Conservation (phyloP, 2,329 filamentous ascomycete genomes). For the Verticillium dahliae region DNA sequence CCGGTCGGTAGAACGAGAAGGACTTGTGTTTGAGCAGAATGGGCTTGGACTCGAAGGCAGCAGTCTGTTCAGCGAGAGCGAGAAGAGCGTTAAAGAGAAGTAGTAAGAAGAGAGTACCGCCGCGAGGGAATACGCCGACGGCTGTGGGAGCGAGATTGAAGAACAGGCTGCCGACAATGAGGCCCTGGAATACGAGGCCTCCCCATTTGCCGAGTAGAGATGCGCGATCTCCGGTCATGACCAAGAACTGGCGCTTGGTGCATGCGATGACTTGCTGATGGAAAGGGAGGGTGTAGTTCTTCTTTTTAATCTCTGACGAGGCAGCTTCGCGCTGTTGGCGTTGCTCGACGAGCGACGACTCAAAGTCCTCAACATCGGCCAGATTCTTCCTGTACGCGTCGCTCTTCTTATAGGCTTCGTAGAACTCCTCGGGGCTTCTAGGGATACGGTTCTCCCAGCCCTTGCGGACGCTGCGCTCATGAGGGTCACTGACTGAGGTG, state of each 20-base stretch:
- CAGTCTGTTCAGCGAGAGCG: conserved; percentile 53
- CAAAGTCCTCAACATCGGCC: conserved; percentile 46
- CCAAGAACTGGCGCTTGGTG: conserved; percentile 26
- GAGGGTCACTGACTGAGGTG: conserved; percentile 62
- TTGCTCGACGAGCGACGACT: conserved; percentile 40
- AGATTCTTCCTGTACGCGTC: conserved; percentile 33
- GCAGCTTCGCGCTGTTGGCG: conserved; percentile 30
- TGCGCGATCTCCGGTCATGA: conserved; percentile 25
- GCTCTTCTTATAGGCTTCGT: conserved; percentile 40
- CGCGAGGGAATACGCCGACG: conserved; percentile 50
- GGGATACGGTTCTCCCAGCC: conserved; percentile 40
- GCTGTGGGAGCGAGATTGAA: conserved; percentile 23
- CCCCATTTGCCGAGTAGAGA: conserved; percentile 26
- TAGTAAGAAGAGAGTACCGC: conserved; percentile 56
- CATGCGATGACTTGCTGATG: conserved; percentile 41
- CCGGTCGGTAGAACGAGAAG: conserved; percentile 61
- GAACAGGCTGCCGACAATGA: conserved; percentile 25
- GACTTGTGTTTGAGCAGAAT: conserved; percentile 66
- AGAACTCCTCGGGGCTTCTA: conserved; percentile 57
- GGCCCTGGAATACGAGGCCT: conserved; percentile 23
- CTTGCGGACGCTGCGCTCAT: conserved; percentile 43
- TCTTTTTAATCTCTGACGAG: conserved; percentile 31
- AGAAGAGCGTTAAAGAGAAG: conserved; percentile 57
- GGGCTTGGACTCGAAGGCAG: conserved; percentile 54
- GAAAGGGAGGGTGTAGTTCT: conserved; percentile 46